These are phyloP conservation scores for Penicillium soppii DNA, from an alignment of 495 filamentous ascomycete genomes.

Conservation along the genomic window DNA sequence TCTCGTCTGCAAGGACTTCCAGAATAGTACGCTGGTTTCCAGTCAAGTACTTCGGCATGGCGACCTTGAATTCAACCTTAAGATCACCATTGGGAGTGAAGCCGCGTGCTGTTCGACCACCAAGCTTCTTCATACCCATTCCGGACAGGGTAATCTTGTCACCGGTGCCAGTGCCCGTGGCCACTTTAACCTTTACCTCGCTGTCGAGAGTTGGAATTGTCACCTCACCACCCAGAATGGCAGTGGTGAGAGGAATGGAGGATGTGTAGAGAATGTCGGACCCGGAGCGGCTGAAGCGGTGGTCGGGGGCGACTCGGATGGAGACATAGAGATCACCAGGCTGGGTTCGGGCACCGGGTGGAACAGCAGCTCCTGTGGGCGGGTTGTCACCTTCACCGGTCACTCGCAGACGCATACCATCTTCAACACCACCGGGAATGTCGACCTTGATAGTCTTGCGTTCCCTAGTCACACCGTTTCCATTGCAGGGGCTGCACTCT, in stretches of 20 bases:
- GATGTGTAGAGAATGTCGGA: slow-evolving; percentile 92
- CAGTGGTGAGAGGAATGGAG: slow-evolving; percentile 87
- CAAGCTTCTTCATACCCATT: slow-evolving; percentile 87
- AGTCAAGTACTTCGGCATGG: slow-evolving; percentile 90
- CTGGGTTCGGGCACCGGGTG: slow-evolving; percentile 55
- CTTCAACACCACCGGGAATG: slow-evolving; percentile 91
- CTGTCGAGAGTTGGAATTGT: slow-evolving; percentile 86
- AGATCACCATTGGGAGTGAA: slow-evolving; percentile 68
- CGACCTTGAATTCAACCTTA: slow-evolving; percentile 89
- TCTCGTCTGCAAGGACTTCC: slow-evolving; percentile 94
- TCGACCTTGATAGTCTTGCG: slow-evolving; percentile 79
- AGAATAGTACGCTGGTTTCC: slow-evolving; percentile 86
- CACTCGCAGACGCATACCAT: slow-evolving; percentile 87
- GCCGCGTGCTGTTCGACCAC: slow-evolving; percentile 49
- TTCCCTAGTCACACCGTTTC: slow-evolving; percentile 76
- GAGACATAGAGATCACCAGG: slow-evolving; percentile 86
- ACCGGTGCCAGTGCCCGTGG: slow-evolving; percentile 87
- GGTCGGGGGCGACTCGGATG: slow-evolving; percentile 78
- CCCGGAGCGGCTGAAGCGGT: slow-evolving; percentile 80
- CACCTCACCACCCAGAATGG: slow-evolving; percentile 86
- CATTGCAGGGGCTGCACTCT: slow-evolving; percentile 75
- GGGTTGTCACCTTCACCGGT: slow-evolving; percentile 84
- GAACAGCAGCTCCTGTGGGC: slow-evolving; percentile 60
- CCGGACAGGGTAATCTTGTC: slow-evolving; percentile 83
- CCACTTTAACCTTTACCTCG: slow-evolving; percentile 82